Percentiles rank a stretch among this genome's conserved stretches.
Evolutionary conservation across 1,284 basidiomycete genomes (phyloP).

Genomic region (Waitea zeae): DNA sequence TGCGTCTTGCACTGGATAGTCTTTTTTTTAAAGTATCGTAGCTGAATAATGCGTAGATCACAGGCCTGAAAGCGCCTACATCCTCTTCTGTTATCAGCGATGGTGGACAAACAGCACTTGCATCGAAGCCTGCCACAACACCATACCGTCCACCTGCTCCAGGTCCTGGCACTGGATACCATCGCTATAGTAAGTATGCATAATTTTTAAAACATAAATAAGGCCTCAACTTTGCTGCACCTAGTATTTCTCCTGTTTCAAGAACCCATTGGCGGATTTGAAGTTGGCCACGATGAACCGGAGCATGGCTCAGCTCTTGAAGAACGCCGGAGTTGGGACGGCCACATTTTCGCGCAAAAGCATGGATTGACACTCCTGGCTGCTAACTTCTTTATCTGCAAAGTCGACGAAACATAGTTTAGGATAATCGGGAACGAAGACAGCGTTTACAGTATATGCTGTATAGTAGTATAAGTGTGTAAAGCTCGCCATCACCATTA

Average conservation of each 20-base stretch:
- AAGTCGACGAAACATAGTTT: no score
- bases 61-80: conserved; percentile 35
- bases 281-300: conserved; percentile 23
- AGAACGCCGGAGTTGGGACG: conserved; percentile 36
- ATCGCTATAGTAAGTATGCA: conserved; percentile 39
- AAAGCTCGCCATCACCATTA: no score
- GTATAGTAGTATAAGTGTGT: no score
- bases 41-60: conserved; percentile 20
- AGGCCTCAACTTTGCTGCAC: conserved; percentile 1
- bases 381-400: conserved; percentile 24
- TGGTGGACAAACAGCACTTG: conserved; percentile 19
- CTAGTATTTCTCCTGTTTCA: conserved; percentile 42
- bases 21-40: background rate
- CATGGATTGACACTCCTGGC: conserved; percentile 40
- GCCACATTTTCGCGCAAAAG: conserved; percentile 29
- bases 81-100: no score
- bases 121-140: conserved; percentile 28
- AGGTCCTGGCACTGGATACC: conserved; percentile 32
- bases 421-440: no score
- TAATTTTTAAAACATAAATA: background rate
- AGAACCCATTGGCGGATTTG: conserved; percentile 24
- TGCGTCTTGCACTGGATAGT: conserved; percentile 15
- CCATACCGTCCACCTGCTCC: conserved; percentile 44
- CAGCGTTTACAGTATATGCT: no score
- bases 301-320: conserved; percentile 27